A percentile compares a stretch with the other conserved stretches of the same genome.
These are phyloP conservation scores for Scleroderma bovista DNA, from an alignment of 768 basidiomycete species.

Conservation along the genomic window DNA sequence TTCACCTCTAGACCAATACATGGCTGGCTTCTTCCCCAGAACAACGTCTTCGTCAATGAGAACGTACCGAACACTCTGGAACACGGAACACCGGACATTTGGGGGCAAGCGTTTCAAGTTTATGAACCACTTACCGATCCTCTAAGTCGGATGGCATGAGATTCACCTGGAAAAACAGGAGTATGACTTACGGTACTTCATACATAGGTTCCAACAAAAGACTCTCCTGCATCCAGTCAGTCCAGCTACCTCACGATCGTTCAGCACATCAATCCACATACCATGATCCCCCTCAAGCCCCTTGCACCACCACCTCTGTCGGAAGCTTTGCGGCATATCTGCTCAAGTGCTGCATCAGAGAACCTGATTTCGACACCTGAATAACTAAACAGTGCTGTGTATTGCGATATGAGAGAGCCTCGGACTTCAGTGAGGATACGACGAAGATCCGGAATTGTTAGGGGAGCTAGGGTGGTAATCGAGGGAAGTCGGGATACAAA, in stretches of 20 bases:
- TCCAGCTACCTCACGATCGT: neutral
- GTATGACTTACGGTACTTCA: slow-evolving; percentile 70
- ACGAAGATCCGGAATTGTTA: slow-evolving; percentile 77
- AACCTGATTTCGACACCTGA: slow-evolving; percentile 86
- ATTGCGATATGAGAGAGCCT: slow-evolving; percentile 88
- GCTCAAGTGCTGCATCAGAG: slow-evolving; percentile 72
- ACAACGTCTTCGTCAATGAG: slow-evolving; percentile 73
- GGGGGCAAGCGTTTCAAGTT: neutral
- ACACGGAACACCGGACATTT: slow-evolving; percentile 6
- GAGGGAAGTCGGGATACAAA: slow-evolving; percentile 92
- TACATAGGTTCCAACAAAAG: slow-evolving; percentile 89
- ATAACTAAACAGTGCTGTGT: slow-evolving; percentile 75
- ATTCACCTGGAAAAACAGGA: slow-evolving; percentile 2
- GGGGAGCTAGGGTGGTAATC: slow-evolving; percentile 75
- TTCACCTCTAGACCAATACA: slow-evolving; percentile 73
- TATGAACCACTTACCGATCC: slow-evolving; percentile 52
- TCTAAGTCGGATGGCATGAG: slow-evolving; percentile 26
- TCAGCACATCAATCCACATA: slow-evolving; percentile 23
- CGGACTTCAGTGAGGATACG: slow-evolving; percentile 90
- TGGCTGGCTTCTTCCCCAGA: slow-evolving; percentile 52
- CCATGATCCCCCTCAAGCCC: slow-evolving; percentile 87
- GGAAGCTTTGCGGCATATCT: slow-evolving; percentile 73
- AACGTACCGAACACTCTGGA: slow-evolving; percentile 73
- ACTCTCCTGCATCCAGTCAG: slow-evolving; percentile 49
- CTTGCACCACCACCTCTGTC: slow-evolving; percentile 87